A percentile compares a stretch with the other conserved stretches of the same genome.
These are phyloP conservation scores for Euphrasia arctica DNA, from an alignment of 305 asterid species.

Conservation along the genomic window DNA sequence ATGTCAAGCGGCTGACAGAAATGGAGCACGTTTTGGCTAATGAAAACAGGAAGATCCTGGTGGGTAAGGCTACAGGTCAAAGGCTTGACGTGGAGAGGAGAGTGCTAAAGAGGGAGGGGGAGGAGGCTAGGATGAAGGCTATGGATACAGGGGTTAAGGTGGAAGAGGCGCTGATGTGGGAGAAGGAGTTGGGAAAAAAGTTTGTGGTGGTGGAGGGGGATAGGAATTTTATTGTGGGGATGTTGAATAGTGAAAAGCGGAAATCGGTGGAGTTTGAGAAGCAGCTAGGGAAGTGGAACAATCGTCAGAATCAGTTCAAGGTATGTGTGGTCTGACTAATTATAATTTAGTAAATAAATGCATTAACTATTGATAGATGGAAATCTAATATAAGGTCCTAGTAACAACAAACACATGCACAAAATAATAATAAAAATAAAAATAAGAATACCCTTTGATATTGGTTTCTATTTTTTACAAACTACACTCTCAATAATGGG, in stretches of 20 bases:
- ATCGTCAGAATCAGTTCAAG: constrained; percentile 52
- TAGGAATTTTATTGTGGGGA: constrained; percentile 43
- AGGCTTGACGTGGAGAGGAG: constrained; percentile 49
- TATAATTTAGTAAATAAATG: neutral
- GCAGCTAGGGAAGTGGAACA: constrained; percentile 41
- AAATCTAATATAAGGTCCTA: neutral
- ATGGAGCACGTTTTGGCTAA: constrained; percentile 55
- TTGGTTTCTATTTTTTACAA: too few species aligned
- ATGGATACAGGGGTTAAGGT: constrained; percentile 28
- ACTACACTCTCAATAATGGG: neutral
- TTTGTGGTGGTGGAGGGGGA: constrained; percentile 38
- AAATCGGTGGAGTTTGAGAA: constrained; percentile 27
- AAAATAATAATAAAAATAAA: neutral
- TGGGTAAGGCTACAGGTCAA: constrained; percentile 33
- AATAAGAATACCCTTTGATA: too few species aligned
- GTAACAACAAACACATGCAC: neutral
- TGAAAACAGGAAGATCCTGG: constrained; percentile 41
- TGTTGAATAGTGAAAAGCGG: constrained; percentile 34
- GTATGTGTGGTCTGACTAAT: constrained; percentile 32
- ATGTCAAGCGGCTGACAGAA: constrained; percentile 51
- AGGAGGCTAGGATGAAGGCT: constrained; percentile 37
- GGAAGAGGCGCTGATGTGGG: constrained; percentile 43
- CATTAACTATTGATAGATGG: neutral
- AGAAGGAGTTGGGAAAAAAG: constrained; percentile 52
- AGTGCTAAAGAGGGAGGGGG: constrained; percentile 37